Base-by-base conservation (phyloP, 768 basidiomycete species). In the Mycena kentingensis region DNA sequence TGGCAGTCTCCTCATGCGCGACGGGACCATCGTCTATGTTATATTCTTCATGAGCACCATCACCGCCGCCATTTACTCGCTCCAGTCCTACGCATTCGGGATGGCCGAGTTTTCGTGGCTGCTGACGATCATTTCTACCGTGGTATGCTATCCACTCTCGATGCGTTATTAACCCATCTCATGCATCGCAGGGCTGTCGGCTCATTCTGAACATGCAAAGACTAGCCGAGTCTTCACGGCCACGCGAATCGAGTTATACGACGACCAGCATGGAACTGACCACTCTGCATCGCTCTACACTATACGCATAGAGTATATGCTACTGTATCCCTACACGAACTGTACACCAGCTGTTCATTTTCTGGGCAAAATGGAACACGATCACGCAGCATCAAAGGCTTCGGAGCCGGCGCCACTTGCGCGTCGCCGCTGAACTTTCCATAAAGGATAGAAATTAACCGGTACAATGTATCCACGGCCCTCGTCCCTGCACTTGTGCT, bases 181-280 rank as follows among this genome's bases (percentile, higher is more conserved):
- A 10, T 15, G 2, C n/a, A 46, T 48, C 19, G n/a, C 24, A 55
- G 49, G 57, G 57, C 12, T 54, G 52, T 13, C 52, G 52, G 1
- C 57, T 58, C 10, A 58, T 58, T 42, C 26, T 58, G 21, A 51
- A 54, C 19, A 58, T 58, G 57, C 57, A 58, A 36, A 52, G 52
- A 8, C 34, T 58, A n/a, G n/a, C n/a, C n/a, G n/a, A n/a, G 5
- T 38, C 52, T 10, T 39, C 48, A 42, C 41, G 41, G n/a, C n/a
- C n/a, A 42, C 8, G 19, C 21, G 37, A 39, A 10, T 8, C 10
- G 8, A 39, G 8, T 19, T 19, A 42, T 22, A 42, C 22, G 26
- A 42, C 41, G 8, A 24, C 41, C 22, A 26, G 19, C 19, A 42
- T 42, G 41, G 41, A 42, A 42, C n/a, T 42, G 13, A 42, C 41